Percentiles rank a stretch among this genome's conserved stretches.
These are phyloP conservation scores for Calendula officinalis DNA, from an alignment of 129 eudicot species.

Conservation along the genomic window DNA sequence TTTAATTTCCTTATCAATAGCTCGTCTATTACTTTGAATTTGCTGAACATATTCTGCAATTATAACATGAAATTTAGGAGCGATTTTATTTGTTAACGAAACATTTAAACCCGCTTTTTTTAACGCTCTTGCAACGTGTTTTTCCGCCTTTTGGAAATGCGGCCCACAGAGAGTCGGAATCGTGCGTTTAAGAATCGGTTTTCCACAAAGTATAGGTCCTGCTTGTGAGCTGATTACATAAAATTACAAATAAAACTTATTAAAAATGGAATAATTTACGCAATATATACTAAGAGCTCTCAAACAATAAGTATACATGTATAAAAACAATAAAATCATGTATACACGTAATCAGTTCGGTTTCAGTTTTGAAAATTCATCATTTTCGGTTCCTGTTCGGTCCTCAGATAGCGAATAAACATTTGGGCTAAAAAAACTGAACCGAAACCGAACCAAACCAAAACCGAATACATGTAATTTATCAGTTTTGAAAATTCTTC, in stretches of 20 bases:
- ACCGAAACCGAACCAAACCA: too few relatives aligned
- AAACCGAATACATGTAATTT: too few relatives aligned
- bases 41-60: slow-evolving; percentile 60
- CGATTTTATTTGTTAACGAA: slow-evolving; percentile 56
- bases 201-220: slow-evolving; percentile 73
- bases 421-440: too few relatives aligned
- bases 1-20: slow-evolving; percentile 40
- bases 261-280: not conserved
- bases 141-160: slow-evolving; percentile 69
- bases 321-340: too few relatives aligned
- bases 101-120: slow-evolving; percentile 66
- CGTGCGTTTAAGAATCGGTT: slow-evolving; percentile 64
- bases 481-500: too few relatives aligned
- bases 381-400: too few relatives aligned
- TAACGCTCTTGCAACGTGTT: slow-evolving; percentile 65
- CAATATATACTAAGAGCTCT: not conserved
- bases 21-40: slow-evolving; percentile 65
- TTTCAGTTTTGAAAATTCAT: too few relatives aligned
- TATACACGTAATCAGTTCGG: too few relatives aligned
- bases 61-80: slow-evolving; percentile 73
- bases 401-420: too few relatives aligned
- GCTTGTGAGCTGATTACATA: slow-evolving; percentile 53
- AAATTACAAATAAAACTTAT: not conserved
- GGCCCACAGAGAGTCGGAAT: slow-evolving; percentile 65
- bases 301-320: too few relatives aligned